These are phyloP conservation scores for Aspergillus homomorphus DNA, from an alignment of 495 filamentous ascomycete genomes.

Conservation along the genomic window DNA sequence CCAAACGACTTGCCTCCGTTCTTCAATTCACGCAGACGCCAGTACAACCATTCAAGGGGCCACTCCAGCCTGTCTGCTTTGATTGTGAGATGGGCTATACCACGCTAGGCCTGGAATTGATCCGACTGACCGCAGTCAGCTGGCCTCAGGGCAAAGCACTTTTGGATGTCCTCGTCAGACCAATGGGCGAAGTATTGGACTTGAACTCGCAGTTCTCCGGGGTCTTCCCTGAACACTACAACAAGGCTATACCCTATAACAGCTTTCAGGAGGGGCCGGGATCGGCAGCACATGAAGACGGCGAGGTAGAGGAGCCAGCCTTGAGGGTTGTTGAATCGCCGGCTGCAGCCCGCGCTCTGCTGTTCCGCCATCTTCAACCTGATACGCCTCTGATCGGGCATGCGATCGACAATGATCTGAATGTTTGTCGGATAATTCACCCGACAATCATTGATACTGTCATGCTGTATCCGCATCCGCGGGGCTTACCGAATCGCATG, in stretches of 20 bases:
- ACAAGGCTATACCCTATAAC: conserved; percentile 61
- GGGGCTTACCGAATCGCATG: conserved; percentile 71
- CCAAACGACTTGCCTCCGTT: conserved; percentile 70
- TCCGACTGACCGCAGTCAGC: conserved; percentile 79
- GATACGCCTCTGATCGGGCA: conserved; percentile 85
- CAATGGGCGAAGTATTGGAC: conserved; percentile 80
- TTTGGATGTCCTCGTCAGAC: conserved; percentile 81
- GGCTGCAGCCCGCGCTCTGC: conserved; percentile 62
- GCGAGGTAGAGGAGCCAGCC: conserved; percentile 20
- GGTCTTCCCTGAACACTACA: conserved; percentile 69
- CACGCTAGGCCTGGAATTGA: conserved; percentile 76
- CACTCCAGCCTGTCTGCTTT: conserved; percentile 61
- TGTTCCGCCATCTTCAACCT: conserved; percentile 68
- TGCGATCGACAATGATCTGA: conserved; percentile 92
- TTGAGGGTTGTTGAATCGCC: conserved; percentile 73
- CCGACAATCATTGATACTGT: conserved; percentile 82
- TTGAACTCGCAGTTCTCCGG: conserved; percentile 89
- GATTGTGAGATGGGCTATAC: conserved; percentile 99
- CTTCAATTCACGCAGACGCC: conserved; percentile 81
- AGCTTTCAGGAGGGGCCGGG: conserved; percentile 15
- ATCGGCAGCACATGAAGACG: conserved; percentile 13
- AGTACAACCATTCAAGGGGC: conserved; percentile 42
- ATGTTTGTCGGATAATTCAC: conserved; percentile 77
- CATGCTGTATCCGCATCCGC: conserved; percentile 73
- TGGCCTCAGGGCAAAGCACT: conserved; percentile 77